Base-by-base conservation (phyloP, 805 yeast genomes). In the Diddensiella santjacobensis region DNA sequence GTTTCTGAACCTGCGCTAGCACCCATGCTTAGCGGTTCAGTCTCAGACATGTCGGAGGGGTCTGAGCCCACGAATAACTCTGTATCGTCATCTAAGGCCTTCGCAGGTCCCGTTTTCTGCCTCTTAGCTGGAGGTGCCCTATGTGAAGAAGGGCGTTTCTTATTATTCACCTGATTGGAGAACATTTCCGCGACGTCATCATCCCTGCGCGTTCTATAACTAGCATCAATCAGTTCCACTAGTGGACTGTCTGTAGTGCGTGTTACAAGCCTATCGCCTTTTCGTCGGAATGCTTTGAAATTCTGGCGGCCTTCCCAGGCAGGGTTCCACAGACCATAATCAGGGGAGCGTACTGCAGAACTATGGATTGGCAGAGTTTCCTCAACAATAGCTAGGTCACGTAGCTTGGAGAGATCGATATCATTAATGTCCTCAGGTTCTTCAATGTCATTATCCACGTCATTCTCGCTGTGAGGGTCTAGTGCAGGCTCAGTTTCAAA, bases 381-480 rank as follows among this genome's bases (percentile, higher is more conserved):
- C 15, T 54, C 59, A 4, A 54, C 56, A 6, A 50, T 48, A 8
- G 47, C 58, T 29, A 54, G 37, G 24, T 47, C 40, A 13, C 42
- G 22, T 18, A 52, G 26, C 29, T 41, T 29, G 8, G 45, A 38
- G 22, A 54, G n/a, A 31, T 49, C 51, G 22, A 26, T 17, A 40
- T 22, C 30, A 11, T 22, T 22, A 5, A 23, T 6, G 10, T 40
- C 43, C 20, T 40, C 22, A 5, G 33, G 18, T 23, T 22, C 43
- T 5, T n/a, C 33, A 8, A 10, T 8, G 15, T 35, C 38, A 8
- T 8, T 8, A 35, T 35, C 38, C 15, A 17, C 17, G 6, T 35
- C 38, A 35, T 5, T 17, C 11, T 43, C 38, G 4, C n/a, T 8
- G 13, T n/a, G 39, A 10, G 15, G 41, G 30, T 48, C 54, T 3